phyloP scores from a whole-genome alignment of 257 asterid species.

The Echites panduratus region DNA sequence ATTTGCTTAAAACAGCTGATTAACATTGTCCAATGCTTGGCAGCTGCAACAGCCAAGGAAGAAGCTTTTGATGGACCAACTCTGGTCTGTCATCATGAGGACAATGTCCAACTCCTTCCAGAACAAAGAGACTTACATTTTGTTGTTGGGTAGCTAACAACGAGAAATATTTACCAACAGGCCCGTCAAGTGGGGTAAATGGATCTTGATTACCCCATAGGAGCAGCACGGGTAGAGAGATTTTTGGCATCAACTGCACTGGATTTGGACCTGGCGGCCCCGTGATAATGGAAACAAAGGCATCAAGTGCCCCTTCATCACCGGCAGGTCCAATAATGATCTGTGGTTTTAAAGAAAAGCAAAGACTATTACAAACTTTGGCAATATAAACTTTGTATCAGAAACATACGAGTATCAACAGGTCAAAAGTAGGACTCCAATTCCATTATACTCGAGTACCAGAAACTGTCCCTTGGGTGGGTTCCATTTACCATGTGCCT shows the following conservation, averaged over 20 bases:
- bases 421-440: neutral
- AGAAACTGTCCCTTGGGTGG: no score
- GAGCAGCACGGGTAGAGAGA: conserved; percentile 56
- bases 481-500: neutral
- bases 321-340: conserved; percentile 73
- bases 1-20: neutral
- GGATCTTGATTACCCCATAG: conserved; percentile 88
- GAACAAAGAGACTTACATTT: conserved; percentile 48
- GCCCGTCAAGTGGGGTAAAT: conserved; percentile 88
- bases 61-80: conserved; percentile 71
- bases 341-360: conserved; percentile 25
- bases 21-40: conserved; percentile 20
- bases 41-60: conserved; percentile 75
- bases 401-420: neutral
- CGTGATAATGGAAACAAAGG: conserved; percentile 83
- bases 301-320: conserved; percentile 93
- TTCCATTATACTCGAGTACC: neutral
- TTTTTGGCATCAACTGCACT: conserved; percentile 52
- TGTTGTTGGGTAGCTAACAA: conserved; percentile 41
- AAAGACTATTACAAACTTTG: neutral
- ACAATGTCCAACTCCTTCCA: conserved; percentile 91
- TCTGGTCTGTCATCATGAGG: conserved; percentile 96
- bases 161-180: conserved; percentile 86
- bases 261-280: conserved; percentile 98
- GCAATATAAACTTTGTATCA: no score